Conservation (phyloP, 306 rosid genomes). For the Citrullus mucosospermus region DNA sequence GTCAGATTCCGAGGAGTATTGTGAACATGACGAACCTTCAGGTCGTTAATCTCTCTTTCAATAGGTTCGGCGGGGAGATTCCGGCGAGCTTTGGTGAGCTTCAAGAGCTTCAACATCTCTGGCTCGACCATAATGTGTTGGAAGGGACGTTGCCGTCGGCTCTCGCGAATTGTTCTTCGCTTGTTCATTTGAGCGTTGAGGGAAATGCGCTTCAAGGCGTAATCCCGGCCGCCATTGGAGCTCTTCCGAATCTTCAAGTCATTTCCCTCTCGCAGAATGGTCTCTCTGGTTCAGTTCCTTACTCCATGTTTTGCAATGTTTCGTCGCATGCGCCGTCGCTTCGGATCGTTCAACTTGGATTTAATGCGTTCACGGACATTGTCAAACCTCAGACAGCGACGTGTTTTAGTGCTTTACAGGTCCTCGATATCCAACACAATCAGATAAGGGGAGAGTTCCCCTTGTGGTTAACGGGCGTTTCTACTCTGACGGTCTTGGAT, state of each 20-base stretch:
- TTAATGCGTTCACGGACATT: conserved; percentile 64
- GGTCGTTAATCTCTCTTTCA: conserved; percentile 70
- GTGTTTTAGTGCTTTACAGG: conserved; percentile 57
- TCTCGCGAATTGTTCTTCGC: conserved; percentile 67
- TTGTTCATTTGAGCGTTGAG: conserved; percentile 66
- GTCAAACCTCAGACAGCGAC: conserved; percentile 31
- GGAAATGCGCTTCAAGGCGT: conserved; percentile 70
- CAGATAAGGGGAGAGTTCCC: conserved; percentile 52
- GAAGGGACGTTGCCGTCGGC: conserved; percentile 87
- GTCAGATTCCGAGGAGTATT: conserved; percentile 48
- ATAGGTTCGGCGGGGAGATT: conserved; percentile 53
- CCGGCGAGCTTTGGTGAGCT: conserved; percentile 74
- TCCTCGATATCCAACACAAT: conserved; percentile 63
- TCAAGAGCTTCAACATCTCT: conserved; percentile 61
- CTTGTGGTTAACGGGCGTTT: conserved; percentile 44
- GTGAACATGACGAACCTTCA: conserved; percentile 47
- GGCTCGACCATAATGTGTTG: conserved; percentile 68
- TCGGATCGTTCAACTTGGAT: conserved; percentile 64
- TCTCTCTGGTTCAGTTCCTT: conserved; percentile 66
- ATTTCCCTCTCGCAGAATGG: conserved; percentile 58
- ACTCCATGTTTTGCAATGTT: conserved; percentile 61
- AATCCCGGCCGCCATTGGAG: conserved; percentile 70
- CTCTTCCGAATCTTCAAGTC: conserved; percentile 71
- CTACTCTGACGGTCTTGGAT: conserved; percentile 42
- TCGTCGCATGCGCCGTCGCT: conserved; percentile 57